phyloP scores from a whole-genome alignment of 345 rosid genomes.

The Eutrema yunnanense region DNA sequence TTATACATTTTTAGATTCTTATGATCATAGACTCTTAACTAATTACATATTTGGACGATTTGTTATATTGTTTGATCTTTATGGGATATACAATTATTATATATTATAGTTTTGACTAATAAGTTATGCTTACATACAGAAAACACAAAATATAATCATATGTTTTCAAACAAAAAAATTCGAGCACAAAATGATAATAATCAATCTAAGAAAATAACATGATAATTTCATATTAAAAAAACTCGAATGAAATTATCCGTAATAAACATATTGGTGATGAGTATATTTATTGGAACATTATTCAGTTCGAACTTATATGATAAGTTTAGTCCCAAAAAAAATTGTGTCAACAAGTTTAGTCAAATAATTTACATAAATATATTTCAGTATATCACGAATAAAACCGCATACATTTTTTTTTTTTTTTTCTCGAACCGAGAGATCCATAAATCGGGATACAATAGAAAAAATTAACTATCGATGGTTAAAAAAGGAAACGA shows the following conservation, averaged over 20 bases:
- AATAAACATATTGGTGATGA: neutral
- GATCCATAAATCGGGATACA: no score
- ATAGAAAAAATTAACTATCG: neutral
- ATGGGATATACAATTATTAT: neutral
- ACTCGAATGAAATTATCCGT: no score
- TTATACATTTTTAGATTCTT: neutral
- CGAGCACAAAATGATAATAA: no score
- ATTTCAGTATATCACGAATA: neutral
- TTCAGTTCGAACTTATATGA: neutral
- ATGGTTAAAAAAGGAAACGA: neutral
- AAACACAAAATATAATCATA: no score
- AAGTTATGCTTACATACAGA: neutral
- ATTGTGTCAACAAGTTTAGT: neutral
- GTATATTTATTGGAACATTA: neutral
- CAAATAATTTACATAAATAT: neutral
- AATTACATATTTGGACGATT: neutral
- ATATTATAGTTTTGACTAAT: neutral
- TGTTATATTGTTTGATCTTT: neutral
- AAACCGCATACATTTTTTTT: neutral
- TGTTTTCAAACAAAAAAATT: no score
- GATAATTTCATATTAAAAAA: no score
- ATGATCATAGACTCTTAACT: neutral
- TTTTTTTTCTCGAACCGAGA: no score
- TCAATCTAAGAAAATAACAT: no score
- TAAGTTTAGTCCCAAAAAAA: neutral